Evolutionary conservation across 306 rosid species (phyloP).

Genomic region (Corylus americana): DNA sequence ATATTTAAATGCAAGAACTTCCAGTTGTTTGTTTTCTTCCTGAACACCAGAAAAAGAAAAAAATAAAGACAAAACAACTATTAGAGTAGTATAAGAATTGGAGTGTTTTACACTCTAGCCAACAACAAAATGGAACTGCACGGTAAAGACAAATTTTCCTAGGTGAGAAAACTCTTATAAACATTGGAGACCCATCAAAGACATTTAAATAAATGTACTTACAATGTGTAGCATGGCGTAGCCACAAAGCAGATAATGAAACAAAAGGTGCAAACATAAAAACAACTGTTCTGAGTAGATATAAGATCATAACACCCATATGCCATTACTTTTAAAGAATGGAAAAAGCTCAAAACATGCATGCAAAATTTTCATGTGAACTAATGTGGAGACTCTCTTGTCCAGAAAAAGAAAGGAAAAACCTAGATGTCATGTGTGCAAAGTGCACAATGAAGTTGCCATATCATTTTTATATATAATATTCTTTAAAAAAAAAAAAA

Average conservation of each 20-base stretch:
- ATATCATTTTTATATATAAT: not conserved
- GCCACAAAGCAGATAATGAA: not conserved
- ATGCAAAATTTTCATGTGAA: not conserved
- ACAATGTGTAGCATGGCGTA: slow-evolving; percentile 7
- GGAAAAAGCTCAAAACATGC: not conserved
- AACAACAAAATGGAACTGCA: not conserved
- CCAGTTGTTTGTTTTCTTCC: slow-evolving; percentile 80
- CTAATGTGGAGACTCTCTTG: not conserved
- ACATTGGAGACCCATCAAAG: not conserved
- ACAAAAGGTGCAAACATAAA: not conserved
- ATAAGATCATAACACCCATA: not conserved
- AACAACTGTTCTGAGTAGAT: slow-evolving; percentile 5
- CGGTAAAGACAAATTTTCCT: not conserved
- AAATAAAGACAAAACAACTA: not conserved
- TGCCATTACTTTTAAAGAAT: not conserved
- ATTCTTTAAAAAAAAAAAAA: not conserved
- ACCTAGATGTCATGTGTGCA: not conserved
- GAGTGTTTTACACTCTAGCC: not conserved
- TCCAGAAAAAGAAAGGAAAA: no score
- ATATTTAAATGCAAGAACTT: slow-evolving; percentile 66
- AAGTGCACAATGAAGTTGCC: not conserved
- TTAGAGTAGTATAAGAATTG: not conserved
- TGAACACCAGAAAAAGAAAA: slow-evolving; percentile 28
- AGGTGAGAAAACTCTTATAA: not conserved
- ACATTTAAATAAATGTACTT: not conserved